Conservation (phyloP, 2,329 filamentous ascomycete species). For the Aspergillus hiratsukae region DNA sequence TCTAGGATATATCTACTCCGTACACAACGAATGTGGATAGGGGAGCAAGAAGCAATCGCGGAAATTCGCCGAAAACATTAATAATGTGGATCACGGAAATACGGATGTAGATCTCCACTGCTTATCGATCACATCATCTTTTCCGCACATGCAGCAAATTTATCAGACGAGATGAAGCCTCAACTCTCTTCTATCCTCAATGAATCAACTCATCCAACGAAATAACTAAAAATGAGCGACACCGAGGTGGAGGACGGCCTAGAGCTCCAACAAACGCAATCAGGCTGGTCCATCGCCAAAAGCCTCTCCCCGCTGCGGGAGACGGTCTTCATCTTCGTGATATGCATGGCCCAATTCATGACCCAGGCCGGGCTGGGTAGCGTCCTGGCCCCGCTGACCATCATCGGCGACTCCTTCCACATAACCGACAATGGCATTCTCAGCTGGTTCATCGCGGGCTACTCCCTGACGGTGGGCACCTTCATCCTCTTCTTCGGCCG, state of each 20-base stretch:
- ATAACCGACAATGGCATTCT: constrained; percentile 43
- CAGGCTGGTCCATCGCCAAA: constrained; percentile 17
- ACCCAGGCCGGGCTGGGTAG: constrained; percentile 48
- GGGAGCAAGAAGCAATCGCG: background rate
- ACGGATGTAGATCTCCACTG: background rate
- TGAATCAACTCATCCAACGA: background rate
- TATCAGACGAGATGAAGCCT: background rate
- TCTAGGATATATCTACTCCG: too few relatives aligned
- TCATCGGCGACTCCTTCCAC: constrained; percentile 47
- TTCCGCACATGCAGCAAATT: background rate
- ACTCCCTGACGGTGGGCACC: constrained; percentile 44
- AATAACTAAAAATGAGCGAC: background rate
- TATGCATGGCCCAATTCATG: constrained; percentile 39
- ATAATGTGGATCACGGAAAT: background rate
- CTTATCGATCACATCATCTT: too few relatives aligned
- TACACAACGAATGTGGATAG: too few relatives aligned
- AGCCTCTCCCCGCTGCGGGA: constrained; percentile 24
- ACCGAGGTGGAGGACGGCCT: background rate
- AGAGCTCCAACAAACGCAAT: constrained; percentile 4
- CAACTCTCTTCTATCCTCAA: background rate
- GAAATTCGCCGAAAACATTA: background rate
- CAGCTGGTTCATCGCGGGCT: constrained; percentile 56
- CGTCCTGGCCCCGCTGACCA: constrained; percentile 46
- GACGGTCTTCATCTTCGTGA: constrained; percentile 29
- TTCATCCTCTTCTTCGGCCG: constrained; percentile 38